Base-by-base conservation (phyloP, 176 grass and related monocot species). In the Lolium perenne region DNA sequence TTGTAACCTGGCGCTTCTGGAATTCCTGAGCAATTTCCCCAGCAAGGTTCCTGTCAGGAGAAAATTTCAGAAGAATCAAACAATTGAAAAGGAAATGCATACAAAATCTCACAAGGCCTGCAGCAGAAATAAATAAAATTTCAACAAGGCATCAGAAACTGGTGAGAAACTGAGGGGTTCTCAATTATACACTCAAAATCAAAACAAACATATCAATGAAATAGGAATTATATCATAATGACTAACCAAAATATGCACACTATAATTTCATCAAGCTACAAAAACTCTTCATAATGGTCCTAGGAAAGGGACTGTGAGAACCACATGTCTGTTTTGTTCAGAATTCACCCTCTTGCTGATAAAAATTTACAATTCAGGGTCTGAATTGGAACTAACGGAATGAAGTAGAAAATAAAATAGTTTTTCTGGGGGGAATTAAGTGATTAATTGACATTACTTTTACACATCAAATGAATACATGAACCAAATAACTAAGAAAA, bases 11-110 rank as follows among this genome's bases (percentile, higher is more conserved):
- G 3, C 92, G 90, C 78, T 99, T 99, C 88, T 94, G 92, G 85
- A 99, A 99, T 77, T 99, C 94, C 64, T 94, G 92, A 47, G 97
- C 88, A 79, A 99, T 96, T 86, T 99, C 97, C 6, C 97, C 97
- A 55, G 97, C 94, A 82, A 99, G 75, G 84, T 99, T 99, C 83
- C 97, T 99, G 77, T 59, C 25, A 86, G 10, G 60, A 89, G 76
- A 79, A 25, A 82, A 6, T 46, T 82, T 48, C 53, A 86, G 50
- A 45, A 85, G 43, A 84, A 70, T 62, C 80, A 26, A 86, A 81
- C 9, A 81, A 18, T 18, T 59, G 21, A 8, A 7, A 58, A 71
- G 23, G 18, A 59, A 53, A 47, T 74, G 23, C 48, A 75, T 22
- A 48, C 10, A 3, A 51, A 51, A 51, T 11, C 7, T 74, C 0